Base-by-base conservation (phyloP, 2,329 filamentous ascomycete genomes). In the Parastagonospora avenae region DNA sequence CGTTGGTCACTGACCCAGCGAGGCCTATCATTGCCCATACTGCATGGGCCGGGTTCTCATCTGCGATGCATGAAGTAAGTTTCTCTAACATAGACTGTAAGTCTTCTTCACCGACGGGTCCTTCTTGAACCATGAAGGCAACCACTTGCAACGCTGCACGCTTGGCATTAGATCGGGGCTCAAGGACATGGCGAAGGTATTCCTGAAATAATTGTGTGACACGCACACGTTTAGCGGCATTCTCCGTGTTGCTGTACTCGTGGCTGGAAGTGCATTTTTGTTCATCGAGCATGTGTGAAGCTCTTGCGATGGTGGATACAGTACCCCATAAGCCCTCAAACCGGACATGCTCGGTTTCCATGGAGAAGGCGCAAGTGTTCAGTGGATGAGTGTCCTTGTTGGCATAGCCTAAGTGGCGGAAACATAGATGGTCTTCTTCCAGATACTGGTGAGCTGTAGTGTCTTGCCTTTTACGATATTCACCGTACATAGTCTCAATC, bases 1-100 rank as follows among this genome's bases (percentile, higher is more conserved):
- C 36, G 24, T 10, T 16, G 27, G 7, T 24, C 19, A 73, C 81
- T 67, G 77, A 92, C 91, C 89, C 90, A 55, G 90, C 80, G 67
- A 91, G 85, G n/a, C 87, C 88, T 45, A 97, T 72, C 78, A 96
- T 85, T 14, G 91, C 88, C 94, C 94, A 99, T 0, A 87, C 90
- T 7, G 87, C 83, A 35, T 72, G 68, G 16, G 59, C 65, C 4
- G 66, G 48, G 59, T 88, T 86, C 63, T 96, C 92, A 64, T 94
- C 89, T 8, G 83, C 80, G 37, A 89, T 83, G 46, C 82, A 79
- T 9, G 76, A 72, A 12, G 80, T 75, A 12, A 95, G 74, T 37
- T 82, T 80, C 8, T 80, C 78, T 2, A 94, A 67, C 4, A 88
- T 69, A 0, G 80, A 77, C 4, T 75, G 71, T 24, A 88, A 74